Evolutionary conservation across 1,284 basidiomycete species (phyloP).

Genomic region (Puccinia brachypodii): DNA sequence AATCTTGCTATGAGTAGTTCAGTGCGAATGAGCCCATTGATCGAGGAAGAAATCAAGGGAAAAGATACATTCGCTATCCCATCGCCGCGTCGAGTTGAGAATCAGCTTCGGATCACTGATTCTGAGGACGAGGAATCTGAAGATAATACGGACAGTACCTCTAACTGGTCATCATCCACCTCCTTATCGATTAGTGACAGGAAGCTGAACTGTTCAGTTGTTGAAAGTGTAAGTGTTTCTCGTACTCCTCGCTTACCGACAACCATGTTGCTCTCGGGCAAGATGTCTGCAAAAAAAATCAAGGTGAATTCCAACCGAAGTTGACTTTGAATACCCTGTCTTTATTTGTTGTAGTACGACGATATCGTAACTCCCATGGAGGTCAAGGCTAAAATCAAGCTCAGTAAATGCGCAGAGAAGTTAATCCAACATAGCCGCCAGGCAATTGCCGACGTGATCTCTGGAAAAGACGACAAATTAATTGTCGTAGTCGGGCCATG

Average conservation of each 20-base stretch:
- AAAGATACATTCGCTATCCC: neutral
- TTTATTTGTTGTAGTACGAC: conserved; percentile 10
- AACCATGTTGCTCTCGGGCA: too few species aligned
- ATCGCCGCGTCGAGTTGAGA: neutral
- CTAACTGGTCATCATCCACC: conserved; percentile 20
- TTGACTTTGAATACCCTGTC: neutral
- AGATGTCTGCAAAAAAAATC: neutral
- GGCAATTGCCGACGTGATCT: conserved; percentile 49
- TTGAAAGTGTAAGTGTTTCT: conserved; percentile 11
- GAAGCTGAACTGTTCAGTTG: neutral
- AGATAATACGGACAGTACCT: neutral
- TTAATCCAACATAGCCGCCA: conserved; percentile 15
- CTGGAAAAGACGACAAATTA: conserved; percentile 56
- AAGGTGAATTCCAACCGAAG: too few species aligned
- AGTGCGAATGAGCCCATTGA: neutral
- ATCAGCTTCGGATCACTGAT: neutral
- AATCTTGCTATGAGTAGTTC: too few species aligned
- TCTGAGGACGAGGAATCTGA: conserved; percentile 10
- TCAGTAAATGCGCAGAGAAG: conserved; percentile 9
- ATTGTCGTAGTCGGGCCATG: conserved; percentile 71
- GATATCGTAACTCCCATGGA: conserved; percentile 10
- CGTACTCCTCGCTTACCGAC: neutral
- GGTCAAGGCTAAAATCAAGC: conserved; percentile 32
- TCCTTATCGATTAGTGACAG: conserved; percentile 5
- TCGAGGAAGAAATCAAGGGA: conserved; percentile 4